phyloP scores from a whole-genome alignment of 148 eudicot genomes.

The Vaccinium corymbosum region DNA sequence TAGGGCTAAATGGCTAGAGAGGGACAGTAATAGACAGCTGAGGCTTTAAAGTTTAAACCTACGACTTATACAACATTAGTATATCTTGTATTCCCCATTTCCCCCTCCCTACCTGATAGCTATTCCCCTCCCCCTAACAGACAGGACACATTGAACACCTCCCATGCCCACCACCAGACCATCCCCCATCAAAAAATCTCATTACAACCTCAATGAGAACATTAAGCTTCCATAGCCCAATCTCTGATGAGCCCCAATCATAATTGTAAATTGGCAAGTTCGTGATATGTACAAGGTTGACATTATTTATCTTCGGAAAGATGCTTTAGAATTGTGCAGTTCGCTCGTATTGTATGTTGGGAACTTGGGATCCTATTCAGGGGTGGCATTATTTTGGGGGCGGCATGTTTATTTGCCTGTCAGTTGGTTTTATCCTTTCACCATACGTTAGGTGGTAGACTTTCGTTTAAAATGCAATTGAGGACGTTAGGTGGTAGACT shows the following conservation, averaged over 20 bases:
- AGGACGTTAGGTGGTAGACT: not conserved
- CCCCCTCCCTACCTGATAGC: not conserved
- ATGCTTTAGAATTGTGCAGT: not conserved
- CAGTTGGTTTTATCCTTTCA: not conserved
- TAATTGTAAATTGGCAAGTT: not conserved
- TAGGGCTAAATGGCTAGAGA: not conserved
- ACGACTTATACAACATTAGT: not conserved
- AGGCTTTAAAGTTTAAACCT: not conserved
- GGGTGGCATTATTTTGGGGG: not conserved
- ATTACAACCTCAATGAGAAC: not conserved
- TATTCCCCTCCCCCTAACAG: not conserved
- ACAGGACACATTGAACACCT: not conserved
- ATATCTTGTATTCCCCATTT: not conserved
- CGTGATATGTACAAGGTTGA: not conserved
- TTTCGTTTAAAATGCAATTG: not conserved
- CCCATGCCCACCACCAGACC: not conserved
- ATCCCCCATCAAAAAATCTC: not conserved
- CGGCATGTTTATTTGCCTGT: not conserved
- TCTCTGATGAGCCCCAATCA: not conserved
- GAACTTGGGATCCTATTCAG: conserved; percentile 4
- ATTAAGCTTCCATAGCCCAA: not conserved
- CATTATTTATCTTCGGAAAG: not conserved
- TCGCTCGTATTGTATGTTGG: not conserved
- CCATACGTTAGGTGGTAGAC: not conserved
- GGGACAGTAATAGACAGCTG: not conserved